phyloP scores from a whole-genome alignment of 139 green algal species.

The Tetradesmus obliquus region DNA sequence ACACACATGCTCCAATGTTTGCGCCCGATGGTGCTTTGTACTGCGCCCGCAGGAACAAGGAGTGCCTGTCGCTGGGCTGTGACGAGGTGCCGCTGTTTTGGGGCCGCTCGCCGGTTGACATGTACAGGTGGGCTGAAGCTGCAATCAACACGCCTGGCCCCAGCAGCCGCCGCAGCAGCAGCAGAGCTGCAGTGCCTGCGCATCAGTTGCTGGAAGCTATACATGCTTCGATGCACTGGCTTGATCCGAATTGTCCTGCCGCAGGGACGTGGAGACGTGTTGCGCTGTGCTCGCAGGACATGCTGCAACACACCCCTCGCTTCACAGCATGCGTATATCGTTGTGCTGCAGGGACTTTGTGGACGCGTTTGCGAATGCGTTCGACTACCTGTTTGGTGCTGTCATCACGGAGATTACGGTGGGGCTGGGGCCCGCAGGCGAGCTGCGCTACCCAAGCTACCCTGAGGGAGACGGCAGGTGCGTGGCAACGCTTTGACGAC shows the following conservation, averaged over 20 bases:
- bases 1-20: slow-evolving; percentile 73
- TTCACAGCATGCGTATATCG: slow-evolving; percentile 11
- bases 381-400: slow-evolving; percentile 64
- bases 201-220: no score
- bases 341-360: slow-evolving; percentile 2
- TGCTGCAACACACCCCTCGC: no score
- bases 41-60: slow-evolving; percentile 74
- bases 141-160: no score
- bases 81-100: slow-evolving; percentile 87
- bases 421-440: slow-evolving; percentile 95
- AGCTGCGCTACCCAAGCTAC: slow-evolving; percentile 99
- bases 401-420: slow-evolving; percentile 95
- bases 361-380: not conserved
- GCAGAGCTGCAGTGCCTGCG: no score
- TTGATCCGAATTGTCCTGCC: no score
- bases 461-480: slow-evolving; percentile 90
- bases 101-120: slow-evolving; percentile 91
- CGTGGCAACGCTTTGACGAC: not conserved
- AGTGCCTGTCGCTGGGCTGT: slow-evolving; percentile 96
- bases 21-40: not conserved
- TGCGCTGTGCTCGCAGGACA: no score
- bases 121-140: slow-evolving; percentile 68
- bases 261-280: no score
- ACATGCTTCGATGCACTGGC: no score
- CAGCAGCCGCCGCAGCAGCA: no score